phyloP scores from a whole-genome alignment of 345 rosid genomes.

The Euphorbia tirucalli region DNA sequence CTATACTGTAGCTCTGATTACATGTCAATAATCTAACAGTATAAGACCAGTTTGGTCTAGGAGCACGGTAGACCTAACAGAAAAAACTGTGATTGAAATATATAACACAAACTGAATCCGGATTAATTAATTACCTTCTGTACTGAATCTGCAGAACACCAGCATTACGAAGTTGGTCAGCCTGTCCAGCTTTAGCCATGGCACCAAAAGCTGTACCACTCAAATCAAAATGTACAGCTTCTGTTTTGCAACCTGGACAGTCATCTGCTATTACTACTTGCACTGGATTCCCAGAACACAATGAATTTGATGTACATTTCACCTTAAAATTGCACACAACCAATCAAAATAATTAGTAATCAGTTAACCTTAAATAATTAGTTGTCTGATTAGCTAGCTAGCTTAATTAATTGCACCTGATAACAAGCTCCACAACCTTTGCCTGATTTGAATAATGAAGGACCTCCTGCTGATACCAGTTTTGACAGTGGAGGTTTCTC shows the following conservation, averaged over 20 bases:
- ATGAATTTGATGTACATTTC: slow-evolving; percentile 50
- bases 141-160: slow-evolving; percentile 50
- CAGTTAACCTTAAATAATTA: neutral
- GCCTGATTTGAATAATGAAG: slow-evolving; percentile 49
- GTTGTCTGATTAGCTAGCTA: too few species aligned
- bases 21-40: too few species aligned
- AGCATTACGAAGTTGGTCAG: slow-evolving; percentile 44
- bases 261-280: slow-evolving; percentile 61
- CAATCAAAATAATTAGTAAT: neutral
- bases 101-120: too few species aligned
- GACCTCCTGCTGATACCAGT: slow-evolving; percentile 52
- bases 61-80: too few species aligned
- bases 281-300: slow-evolving; percentile 59
- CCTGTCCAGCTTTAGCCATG: slow-evolving; percentile 62
- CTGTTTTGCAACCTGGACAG: slow-evolving; percentile 60
- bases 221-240: slow-evolving; percentile 55
- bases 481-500: slow-evolving; percentile 39
- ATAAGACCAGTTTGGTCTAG: too few species aligned
- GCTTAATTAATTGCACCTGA: slow-evolving; percentile 30
- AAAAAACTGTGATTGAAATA: too few species aligned
- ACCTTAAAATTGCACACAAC: slow-evolving; percentile 34
- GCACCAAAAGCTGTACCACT: slow-evolving; percentile 80
- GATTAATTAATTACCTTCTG: slow-evolving; percentile 46
- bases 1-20: too few species aligned
- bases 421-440: slow-evolving; percentile 81